These are phyloP conservation scores for Yamadazyma paraphyllophila DNA, from an alignment of 805 yeast genomes.

Conservation along the genomic window DNA sequence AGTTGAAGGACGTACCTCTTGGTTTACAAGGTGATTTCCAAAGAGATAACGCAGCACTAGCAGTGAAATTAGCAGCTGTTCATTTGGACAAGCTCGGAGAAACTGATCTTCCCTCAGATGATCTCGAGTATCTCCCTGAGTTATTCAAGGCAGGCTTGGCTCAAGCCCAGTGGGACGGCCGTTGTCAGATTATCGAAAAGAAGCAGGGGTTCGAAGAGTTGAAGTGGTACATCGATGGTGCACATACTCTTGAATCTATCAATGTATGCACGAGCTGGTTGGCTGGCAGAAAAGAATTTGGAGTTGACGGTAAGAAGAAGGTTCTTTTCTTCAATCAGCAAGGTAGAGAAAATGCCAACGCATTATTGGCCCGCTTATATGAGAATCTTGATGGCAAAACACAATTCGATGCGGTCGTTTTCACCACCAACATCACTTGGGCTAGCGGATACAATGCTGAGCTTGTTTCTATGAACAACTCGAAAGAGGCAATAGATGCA, in stretches of 20 bases:
- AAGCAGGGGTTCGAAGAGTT: conserved; percentile 39
- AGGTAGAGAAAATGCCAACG: conserved; percentile 73
- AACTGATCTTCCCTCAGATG: conserved; percentile 18
- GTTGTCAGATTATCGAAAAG: conserved; percentile 73
- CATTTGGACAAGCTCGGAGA: conserved; percentile 56
- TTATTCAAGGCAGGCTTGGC: conserved; percentile 59
- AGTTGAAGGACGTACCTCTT: conserved; percentile 39
- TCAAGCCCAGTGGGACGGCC: conserved; percentile 85
- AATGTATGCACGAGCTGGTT: conserved; percentile 85
- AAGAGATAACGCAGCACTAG: conserved; percentile 80
- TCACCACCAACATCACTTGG: conserved; percentile 93
- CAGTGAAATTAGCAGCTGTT: conserved; percentile 63
- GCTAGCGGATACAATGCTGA: conserved; percentile 82
- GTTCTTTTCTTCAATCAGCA: conserved; percentile 91
- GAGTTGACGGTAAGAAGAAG: conserved; percentile 19
- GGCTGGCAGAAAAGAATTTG: conserved; percentile 16
- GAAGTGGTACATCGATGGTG: conserved; percentile 92
- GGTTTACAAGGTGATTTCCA: conserved; percentile 89
- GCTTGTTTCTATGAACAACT: conserved; percentile 79
- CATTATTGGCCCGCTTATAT: conserved; percentile 56
- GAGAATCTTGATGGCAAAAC: conserved; percentile 34
- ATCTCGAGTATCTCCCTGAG: conserved; percentile 40
- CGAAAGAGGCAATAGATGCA: conserved; percentile 74
- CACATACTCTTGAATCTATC: conserved; percentile 89
- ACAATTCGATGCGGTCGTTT: conserved; percentile 71